Conservation (phyloP, 345 rosid genomes). For the Eucalyptus sideroxylon region DNA sequence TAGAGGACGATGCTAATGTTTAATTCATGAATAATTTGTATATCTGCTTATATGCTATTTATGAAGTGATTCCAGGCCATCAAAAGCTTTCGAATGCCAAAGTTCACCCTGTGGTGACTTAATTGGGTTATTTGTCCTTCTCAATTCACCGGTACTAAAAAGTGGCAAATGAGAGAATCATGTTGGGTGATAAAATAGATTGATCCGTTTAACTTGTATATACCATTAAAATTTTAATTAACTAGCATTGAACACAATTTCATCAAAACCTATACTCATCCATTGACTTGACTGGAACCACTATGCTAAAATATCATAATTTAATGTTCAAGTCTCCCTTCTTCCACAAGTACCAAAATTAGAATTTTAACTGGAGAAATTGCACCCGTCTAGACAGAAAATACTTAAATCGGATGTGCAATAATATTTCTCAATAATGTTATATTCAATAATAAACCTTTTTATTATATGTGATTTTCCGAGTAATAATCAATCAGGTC, state of each 20-base stretch:
- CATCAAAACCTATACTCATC: neutral
- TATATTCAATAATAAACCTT: neutral
- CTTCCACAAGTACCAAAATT: neutral
- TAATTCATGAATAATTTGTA: neutral
- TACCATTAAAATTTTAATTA: neutral
- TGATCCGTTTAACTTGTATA: neutral
- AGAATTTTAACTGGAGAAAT: neutral
- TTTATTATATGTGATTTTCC: neutral
- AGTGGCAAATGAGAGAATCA: neutral
- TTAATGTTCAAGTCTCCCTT: neutral
- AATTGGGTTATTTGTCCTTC: neutral
- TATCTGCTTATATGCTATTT: neutral
- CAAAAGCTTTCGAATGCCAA: neutral
- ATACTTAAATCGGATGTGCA: neutral
- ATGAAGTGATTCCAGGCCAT: neutral
- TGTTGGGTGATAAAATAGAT: neutral
- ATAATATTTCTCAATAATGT: neutral
- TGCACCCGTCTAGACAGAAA: fast-evolving
- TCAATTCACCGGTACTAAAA: neutral
- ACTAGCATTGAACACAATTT: neutral
- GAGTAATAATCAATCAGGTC: neutral
- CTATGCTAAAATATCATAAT: neutral
- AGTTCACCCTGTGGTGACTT: neutral
- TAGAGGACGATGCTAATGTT: neutral
- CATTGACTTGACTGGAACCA: neutral